These are phyloP conservation scores for Pyrenophora seminiperda DNA, from an alignment of 2,329 filamentous ascomycete genomes.

Conservation along the genomic window DNA sequence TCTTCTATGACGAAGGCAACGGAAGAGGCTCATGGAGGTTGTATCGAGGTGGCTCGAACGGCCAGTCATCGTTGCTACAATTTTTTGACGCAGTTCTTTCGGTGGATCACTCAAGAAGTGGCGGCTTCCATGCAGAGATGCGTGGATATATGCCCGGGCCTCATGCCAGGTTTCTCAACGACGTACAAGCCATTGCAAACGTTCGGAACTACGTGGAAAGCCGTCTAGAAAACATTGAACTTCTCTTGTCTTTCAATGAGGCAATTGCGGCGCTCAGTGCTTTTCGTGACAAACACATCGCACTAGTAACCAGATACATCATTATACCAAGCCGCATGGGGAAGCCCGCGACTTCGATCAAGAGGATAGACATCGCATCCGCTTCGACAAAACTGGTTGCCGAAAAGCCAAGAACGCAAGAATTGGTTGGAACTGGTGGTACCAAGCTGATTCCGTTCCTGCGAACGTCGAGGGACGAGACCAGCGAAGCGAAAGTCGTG, in stretches of 20 bases:
- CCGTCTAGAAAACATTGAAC: constrained; percentile 37
- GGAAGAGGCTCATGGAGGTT: constrained; percentile 57
- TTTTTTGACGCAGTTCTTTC: constrained; percentile 60
- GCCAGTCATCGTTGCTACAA: constrained; percentile 60
- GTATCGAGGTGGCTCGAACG: constrained; percentile 61
- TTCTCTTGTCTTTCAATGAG: constrained; percentile 54
- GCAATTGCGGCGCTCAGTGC: constrained; percentile 52
- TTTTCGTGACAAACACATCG: constrained; percentile 59
- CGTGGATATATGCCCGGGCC: constrained; percentile 60
- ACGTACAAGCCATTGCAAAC: constrained; percentile 53
- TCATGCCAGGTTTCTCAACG: constrained; percentile 57
- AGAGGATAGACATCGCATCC: constrained; percentile 52
- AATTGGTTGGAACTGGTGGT: constrained; percentile 58
- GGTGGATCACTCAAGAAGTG: constrained; percentile 54
- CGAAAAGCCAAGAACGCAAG: constrained; percentile 40
- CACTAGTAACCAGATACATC: constrained; percentile 60
- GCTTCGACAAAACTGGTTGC: constrained; percentile 49
- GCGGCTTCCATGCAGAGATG: constrained; percentile 53
- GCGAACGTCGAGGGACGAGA: constrained; percentile 59
- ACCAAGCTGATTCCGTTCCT: constrained; percentile 60
- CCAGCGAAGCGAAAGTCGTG: constrained; percentile 47
- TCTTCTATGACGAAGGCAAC: constrained; percentile 59
- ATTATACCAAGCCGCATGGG: constrained; percentile 50
- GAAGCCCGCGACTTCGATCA: constrained; percentile 26
- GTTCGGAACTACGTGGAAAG: constrained; percentile 53